A percentile compares a stretch with the other conserved stretches of the same genome.
Evolutionary conservation across 805 yeast species (phyloP).

Genomic region (Ogataea nonfermentans): DNA sequence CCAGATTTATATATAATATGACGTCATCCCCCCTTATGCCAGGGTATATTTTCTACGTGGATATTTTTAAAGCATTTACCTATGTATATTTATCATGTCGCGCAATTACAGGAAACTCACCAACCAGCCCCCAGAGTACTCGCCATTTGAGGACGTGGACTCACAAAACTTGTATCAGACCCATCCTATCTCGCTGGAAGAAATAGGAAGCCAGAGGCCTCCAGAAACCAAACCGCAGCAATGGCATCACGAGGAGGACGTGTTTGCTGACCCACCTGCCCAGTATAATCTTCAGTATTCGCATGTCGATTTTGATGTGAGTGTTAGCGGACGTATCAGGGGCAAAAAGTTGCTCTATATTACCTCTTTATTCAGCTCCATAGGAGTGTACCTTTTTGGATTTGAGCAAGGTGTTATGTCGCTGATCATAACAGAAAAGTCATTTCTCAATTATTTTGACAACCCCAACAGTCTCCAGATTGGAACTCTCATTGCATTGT

Average conservation of each 20-base stretch:
- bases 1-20: not conserved
- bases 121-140: slow-evolving; percentile 7
- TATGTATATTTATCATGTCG: slow-evolving; percentile 10
- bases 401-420: slow-evolving; percentile 79
- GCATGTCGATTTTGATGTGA: slow-evolving; percentile 22
- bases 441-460: slow-evolving; percentile 64
- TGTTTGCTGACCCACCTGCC: slow-evolving; percentile 8
- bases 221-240: slow-evolving; percentile 12
- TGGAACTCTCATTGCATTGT: slow-evolving; percentile 81
- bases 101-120: slow-evolving; percentile 17
- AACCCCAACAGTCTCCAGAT: slow-evolving; percentile 68
- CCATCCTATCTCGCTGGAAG: slow-evolving; percentile 11
- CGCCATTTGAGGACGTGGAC: slow-evolving; percentile 14
- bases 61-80: not conserved
- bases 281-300: slow-evolving; percentile 10
- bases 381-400: slow-evolving; percentile 55
- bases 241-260: slow-evolving; percentile 17
- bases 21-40: slow-evolving; percentile 7
- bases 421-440: slow-evolving; percentile 70
- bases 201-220: slow-evolving; percentile 4
- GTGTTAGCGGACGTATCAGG: slow-evolving; percentile 18
- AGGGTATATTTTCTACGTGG: slow-evolving; percentile 3
- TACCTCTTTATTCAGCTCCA: slow-evolving; percentile 28
- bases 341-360: slow-evolving; percentile 28
- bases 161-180: slow-evolving; percentile 14